Evolutionary conservation across 2,329 filamentous ascomycete genomes (phyloP), one percentile per base, ranked within the genome.

Genomic region (Penicillium psychrosexuale): DNA sequence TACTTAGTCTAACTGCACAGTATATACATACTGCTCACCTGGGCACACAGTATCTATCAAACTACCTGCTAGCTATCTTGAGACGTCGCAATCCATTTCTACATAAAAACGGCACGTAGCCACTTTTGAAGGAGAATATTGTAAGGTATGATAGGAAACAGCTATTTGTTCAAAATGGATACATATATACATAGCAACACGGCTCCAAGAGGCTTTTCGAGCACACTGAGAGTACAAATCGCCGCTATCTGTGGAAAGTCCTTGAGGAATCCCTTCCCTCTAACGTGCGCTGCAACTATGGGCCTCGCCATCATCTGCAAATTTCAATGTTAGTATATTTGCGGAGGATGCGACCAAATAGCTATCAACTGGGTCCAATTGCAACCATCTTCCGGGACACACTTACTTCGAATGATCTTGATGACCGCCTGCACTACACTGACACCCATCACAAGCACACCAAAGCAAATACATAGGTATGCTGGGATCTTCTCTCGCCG

Each of bases 391-490:
- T 27, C 9, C 12, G 13, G 22, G 33, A 39, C 11, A 19, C n/a
- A 65, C 73, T 53, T 70, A 77, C 75, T 73, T 44, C 60, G 69
- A 28, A 79, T 74, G 51, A 93, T 86, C 75, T 93, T 91, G 13
- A 78, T 77, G 52, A 88, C 76, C 1, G 89, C 87, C 75, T 91
- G 86, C 43, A 91, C 69, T 59, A 95, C 74, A 68, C 87, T 92
- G 42, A 96, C 92, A 12, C 78, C 80, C 88, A 97, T 91, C 53
- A 96, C 92, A 3, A 80, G 76, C 51, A 82, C 79, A 5, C 92
- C 93, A 79, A 97, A 97, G 12, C 74, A 84, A 56, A 93, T 89
- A 59, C 84, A 85, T n/a, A 84, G 80, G 44, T 81, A 85, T 27
- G 84, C 84, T 12, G 90, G 86, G 57, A 90, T 82, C 58, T 86